Base-by-base conservation (phyloP, 768 basidiomycete genomes). In the Suillus ampliporus region DNA sequence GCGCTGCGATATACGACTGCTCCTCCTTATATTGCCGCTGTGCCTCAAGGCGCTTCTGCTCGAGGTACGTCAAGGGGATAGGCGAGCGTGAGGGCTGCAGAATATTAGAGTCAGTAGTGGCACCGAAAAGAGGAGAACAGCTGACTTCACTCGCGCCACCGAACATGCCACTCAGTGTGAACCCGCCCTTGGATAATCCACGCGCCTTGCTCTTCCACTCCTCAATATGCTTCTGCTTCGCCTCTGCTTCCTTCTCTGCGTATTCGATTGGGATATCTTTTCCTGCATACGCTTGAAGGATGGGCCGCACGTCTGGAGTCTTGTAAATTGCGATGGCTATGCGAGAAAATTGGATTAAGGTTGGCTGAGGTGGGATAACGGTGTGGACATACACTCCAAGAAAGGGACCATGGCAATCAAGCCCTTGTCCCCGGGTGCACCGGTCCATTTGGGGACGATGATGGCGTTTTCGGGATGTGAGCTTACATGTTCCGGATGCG, bases 391-490 rank as follows among this genome's bases (percentile, higher is more conserved):
- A 82, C 95, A 95, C 80, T 99, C 97, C 5, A 99, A 84, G 88
- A 99, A 98, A 1, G 97, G 97, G 67, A 99, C 95, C 83, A 98
- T 84, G n/a, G 89, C 89, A 21, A 98, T 75, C 44, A 99, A 86
- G 0, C 92, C 94, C 65, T 81, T 86, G 73, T 89, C 88, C 75
- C 89, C 77, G 0, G 87, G 79, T 58, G 89, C 86, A 3, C 96
- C 97, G 1, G 86, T 86, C 97, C 97, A 99, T 67, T 89, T 88
- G 19, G 89, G 87, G 40, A 99, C 69, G 53, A 94, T 78, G 61
- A 98, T 83, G 1, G 94, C 86, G 69, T 99, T 99, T 69, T 97
- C 94, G 5, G 92, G 94, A 66, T 99, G 92, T 0, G 90, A 83
- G 40, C 81, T 77, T 21, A 86, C 82, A 70, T 95, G 94, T 37